These are phyloP conservation scores for Blastomyces silverae DNA, from an alignment of 2,329 filamentous ascomycete genomes.

Conservation along the genomic window DNA sequence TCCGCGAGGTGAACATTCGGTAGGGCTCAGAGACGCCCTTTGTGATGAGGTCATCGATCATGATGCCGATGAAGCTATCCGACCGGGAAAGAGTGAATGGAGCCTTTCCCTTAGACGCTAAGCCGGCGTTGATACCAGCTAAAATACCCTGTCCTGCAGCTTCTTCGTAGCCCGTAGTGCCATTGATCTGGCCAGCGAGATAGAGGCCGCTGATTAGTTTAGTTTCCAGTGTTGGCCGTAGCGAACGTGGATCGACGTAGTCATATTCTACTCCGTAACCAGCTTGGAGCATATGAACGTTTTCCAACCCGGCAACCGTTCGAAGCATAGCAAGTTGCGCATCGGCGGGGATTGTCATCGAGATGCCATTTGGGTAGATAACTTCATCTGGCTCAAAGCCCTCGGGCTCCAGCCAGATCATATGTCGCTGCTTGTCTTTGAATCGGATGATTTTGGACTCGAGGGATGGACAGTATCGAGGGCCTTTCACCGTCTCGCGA, in stretches of 20 bases:
- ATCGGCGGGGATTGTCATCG: constrained; percentile 89
- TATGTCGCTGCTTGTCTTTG: constrained; percentile 68
- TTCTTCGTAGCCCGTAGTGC: constrained; percentile 96
- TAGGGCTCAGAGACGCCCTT: constrained; percentile 97
- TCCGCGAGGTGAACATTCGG: constrained; percentile 94
- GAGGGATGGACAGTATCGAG: constrained; percentile 88
- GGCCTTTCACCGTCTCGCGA: constrained; percentile 86
- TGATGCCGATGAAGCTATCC: constrained; percentile 95
- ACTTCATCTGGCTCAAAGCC: constrained; percentile 76
- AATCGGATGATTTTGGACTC: constrained; percentile 94
- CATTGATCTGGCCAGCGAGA: constrained; percentile 94
- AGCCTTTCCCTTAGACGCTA: constrained; percentile 60
- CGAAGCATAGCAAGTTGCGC: constrained; percentile 79
- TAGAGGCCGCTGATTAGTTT: constrained; percentile 85
- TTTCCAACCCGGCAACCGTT: constrained; percentile 80
- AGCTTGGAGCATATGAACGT: constrained; percentile 84
- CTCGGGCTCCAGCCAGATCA: constrained; percentile 96
- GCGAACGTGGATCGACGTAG: constrained; percentile 86
- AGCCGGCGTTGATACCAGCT: constrained; percentile 87
- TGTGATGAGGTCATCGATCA: constrained; percentile 96
- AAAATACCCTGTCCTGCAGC: constrained; percentile 88
- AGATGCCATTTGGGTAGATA: constrained; percentile 93
- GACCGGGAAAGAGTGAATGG: constrained; percentile 66
- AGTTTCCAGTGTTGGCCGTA: constrained; percentile 86
- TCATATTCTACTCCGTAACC: constrained; percentile 98